Evolutionary conservation across 208 protist genomes (phyloP).

Genomic region (Strigomonas culicis): DNA sequence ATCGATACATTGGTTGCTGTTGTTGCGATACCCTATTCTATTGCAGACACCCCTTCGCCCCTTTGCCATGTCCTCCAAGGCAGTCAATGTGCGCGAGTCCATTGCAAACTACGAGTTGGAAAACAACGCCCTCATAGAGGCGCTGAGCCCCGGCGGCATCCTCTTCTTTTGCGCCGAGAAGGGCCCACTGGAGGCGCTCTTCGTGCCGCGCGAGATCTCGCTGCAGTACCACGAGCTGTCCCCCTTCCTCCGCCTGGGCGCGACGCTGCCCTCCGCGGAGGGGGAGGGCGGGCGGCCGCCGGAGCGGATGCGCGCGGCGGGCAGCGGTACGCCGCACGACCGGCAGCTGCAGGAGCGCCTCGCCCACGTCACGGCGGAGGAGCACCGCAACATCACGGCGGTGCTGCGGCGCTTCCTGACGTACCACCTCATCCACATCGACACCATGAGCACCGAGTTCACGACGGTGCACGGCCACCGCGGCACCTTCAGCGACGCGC

Average conservation of each 20-base stretch:
- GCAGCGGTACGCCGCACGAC: not conserved
- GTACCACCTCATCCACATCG: conserved; percentile 68
- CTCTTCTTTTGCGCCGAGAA: conserved; percentile 23
- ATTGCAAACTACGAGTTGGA: conserved; percentile 28
- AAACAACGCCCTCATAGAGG: conserved; percentile 40
- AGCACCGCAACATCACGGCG: conserved; percentile 14
- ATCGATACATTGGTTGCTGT: conserved; percentile 8
- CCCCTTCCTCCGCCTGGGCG: conserved; percentile 22
- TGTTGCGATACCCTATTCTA: not conserved
- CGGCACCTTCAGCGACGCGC: conserved; percentile 51
- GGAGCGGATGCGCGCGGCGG: not conserved
- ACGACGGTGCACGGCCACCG: conserved; percentile 54
- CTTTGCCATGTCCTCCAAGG: not conserved
- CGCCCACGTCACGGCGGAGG: not conserved
- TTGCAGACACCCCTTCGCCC: not conserved
- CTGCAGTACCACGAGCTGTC: conserved; percentile 24
- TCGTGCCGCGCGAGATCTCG: conserved; percentile 45
- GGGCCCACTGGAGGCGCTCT: conserved; percentile 40
- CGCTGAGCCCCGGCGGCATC: conserved; percentile 42
- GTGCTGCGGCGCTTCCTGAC: conserved; percentile 41
- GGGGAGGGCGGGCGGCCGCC: not conserved
- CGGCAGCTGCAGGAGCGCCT: not conserved
- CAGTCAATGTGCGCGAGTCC: conserved; percentile 12
- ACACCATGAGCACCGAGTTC: conserved; percentile 38
- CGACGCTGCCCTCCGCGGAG: not conserved